phyloP scores from a whole-genome alignment of 108 stramenopile genomes.

The Conticribra guillardii region DNA sequence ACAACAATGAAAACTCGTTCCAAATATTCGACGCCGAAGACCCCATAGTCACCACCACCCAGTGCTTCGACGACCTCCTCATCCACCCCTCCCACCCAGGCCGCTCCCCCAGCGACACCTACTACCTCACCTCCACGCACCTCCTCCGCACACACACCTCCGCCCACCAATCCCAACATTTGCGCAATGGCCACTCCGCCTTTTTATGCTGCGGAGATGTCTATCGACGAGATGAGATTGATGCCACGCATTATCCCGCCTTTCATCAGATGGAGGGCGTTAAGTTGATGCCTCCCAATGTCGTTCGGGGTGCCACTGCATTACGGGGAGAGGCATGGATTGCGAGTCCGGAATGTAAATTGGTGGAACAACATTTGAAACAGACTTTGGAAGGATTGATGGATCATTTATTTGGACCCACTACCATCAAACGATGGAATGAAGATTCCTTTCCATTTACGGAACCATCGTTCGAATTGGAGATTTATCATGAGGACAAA shows the following conservation, averaged over 20 bases:
- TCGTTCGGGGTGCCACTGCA: constrained; percentile 71
- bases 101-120: constrained; percentile 89
- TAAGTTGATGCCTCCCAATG: constrained; percentile 60
- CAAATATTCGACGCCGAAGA: constrained; percentile 40
- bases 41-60: constrained; percentile 64
- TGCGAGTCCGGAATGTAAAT: constrained; percentile 17
- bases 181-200: constrained; percentile 62
- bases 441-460: constrained; percentile 97
- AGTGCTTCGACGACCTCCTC: constrained; percentile 73
- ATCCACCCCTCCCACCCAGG: constrained; percentile 90
- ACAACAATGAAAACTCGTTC: too few species aligned
- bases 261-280: constrained; percentile 99
- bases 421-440: constrained; percentile 66
- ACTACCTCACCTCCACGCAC: constrained; percentile 79
- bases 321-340: constrained; percentile 25
- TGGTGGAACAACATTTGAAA: constrained; percentile 75
- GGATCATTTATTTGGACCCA: constrained; percentile 75
- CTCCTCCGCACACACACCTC: constrained; percentile 93
- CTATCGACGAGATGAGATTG: constrained; percentile 98
- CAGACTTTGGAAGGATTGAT: constrained; percentile 82
- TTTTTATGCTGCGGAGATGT: constrained; percentile 95
- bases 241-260: constrained; percentile 95
- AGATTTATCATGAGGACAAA: constrained; percentile 90
- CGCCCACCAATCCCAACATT: constrained; percentile 89
- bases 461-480: constrained; percentile 92